Evolutionary conservation across 257 asterid species (phyloP).

Genomic region (Cinchona pubescens): DNA sequence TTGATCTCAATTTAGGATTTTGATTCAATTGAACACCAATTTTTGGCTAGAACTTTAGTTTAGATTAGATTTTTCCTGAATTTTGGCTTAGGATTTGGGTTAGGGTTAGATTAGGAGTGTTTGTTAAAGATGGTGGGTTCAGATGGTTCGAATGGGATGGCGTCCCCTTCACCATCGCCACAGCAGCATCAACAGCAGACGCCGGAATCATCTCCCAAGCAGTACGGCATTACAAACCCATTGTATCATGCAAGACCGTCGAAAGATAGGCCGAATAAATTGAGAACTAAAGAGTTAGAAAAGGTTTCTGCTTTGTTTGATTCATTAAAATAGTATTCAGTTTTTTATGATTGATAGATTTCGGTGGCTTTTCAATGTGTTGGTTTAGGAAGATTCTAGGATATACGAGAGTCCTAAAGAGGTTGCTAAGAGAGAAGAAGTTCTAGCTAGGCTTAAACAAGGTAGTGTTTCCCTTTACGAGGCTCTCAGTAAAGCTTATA

Average conservation of each 20-base stretch:
- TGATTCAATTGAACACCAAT: background rate
- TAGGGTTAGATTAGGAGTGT: constrained; percentile 11
- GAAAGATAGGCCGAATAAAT: constrained; percentile 59
- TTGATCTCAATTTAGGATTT: background rate
- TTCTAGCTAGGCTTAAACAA: constrained; percentile 66
- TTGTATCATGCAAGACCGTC: constrained; percentile 71
- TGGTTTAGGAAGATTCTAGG: constrained; percentile 73
- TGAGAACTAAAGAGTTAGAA: constrained; percentile 62
- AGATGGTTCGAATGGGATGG: constrained; percentile 11
- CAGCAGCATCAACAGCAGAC: background rate
- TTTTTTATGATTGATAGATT: constrained; percentile 3
- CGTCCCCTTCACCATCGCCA: background rate
- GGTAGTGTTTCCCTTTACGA: constrained; percentile 37
- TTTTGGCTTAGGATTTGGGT: background rate
- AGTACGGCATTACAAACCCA: constrained; percentile 76
- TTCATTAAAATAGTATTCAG: background rate
- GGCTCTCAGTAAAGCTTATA: background rate
- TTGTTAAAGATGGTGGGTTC: constrained; percentile 22
- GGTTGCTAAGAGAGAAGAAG: constrained; percentile 65
- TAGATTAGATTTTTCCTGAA: background rate
- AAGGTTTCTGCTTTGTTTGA: constrained; percentile 43
- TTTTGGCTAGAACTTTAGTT: background rate
- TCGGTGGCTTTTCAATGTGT: constrained; percentile 9
- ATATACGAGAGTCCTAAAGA: constrained; percentile 74
- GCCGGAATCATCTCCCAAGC: constrained; percentile 32